Conservation (phyloP, 345 rosid species). For the Capsella bursapastoris region DNA sequence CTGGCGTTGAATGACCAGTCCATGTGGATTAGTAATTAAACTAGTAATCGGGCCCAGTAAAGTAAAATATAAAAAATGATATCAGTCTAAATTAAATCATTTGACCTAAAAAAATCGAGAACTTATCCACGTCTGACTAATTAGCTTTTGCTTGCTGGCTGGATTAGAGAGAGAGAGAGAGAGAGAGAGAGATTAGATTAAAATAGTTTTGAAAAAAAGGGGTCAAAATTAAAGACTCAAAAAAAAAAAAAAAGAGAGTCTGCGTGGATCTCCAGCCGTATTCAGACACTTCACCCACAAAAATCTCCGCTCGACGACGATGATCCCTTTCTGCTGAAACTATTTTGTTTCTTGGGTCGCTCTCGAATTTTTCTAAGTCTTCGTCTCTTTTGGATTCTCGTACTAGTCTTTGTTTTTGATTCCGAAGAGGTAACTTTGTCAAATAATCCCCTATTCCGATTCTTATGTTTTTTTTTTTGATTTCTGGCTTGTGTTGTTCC, state of each 20-base stretch:
- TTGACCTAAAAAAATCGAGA: conserved; percentile 30
- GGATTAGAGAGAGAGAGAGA: background rate
- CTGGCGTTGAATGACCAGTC: conserved; percentile 1
- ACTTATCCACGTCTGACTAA: conserved; percentile 38
- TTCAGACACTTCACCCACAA: conserved; percentile 26
- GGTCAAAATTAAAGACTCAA: background rate
- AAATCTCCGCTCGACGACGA: background rate
- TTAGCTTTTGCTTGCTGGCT: background rate
- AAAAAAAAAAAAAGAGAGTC: background rate
- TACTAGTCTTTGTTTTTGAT: background rate
- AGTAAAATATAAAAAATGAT: background rate
- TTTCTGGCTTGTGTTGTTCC: background rate
- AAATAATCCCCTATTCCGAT: conserved; percentile 7
- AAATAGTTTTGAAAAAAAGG: background rate
- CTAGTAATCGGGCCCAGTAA: conserved; percentile 13
- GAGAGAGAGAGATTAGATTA: conserved; percentile 1
- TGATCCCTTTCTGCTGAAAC: background rate
- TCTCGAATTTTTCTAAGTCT: background rate
- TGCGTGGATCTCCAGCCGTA: conserved; percentile 42
- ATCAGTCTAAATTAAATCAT: background rate
- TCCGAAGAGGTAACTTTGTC: conserved; percentile 14
- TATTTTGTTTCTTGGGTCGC: background rate
- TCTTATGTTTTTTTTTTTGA: background rate
- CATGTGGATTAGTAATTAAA: conserved; percentile 1
- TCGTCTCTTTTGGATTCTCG: conserved; percentile 8